Base-by-base conservation (phyloP, 495 filamentous ascomycete genomes). In the Venustampulla echinocandica region DNA sequence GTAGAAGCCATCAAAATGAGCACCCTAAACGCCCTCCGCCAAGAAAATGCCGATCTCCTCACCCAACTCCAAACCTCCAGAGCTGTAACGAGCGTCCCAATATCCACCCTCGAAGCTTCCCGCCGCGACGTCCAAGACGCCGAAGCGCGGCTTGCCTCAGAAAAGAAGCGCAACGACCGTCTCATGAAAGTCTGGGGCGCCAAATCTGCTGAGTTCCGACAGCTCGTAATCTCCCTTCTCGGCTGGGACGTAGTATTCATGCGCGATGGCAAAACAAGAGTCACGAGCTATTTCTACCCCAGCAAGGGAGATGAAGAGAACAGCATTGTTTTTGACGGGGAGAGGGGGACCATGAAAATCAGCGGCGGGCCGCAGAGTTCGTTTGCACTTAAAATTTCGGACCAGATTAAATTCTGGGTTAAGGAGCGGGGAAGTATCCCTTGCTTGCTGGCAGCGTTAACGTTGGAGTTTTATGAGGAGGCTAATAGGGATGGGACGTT, bases 241-340 rank as follows among this genome's bases (percentile, higher is more conserved):
- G 92, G 92, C 0, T 97, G 85, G 80, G 89, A 89, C 43, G 75
- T 96, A 25, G 84, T 93, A 42, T 95, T 97, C 67, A 77, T 95
- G 58, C 86, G 86, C 1, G 93, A 90, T 57, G 92, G 92, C 15
- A 88, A 90, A 55, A 90, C 94, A 57, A 76, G 83, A 11, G 84
- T 94, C 40, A 89, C 87, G 21, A 80, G 73, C 38, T 77, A 88
- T 58, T 89, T 87, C 58, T 82, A 82, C 54, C 79, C 85, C 0
- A 79, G 74, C 3, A 78, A 77, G 30, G 79, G 77, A 33, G 81
- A 85, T 59, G 75, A 85, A 61, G 85, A 87, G 72, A 93, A 90
- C 52, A 87, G 82, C 38, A 94, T 99, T 49, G 78, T 95, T 1
- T 97, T 99, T 65, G 92, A 99, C 67, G 93, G 90, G 18, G 90